Evolutionary conservation across 768 basidiomycete genomes (phyloP), one percentile per base, ranked within the genome.

Genomic region (Lanmaoa pseudosensibilis): DNA sequence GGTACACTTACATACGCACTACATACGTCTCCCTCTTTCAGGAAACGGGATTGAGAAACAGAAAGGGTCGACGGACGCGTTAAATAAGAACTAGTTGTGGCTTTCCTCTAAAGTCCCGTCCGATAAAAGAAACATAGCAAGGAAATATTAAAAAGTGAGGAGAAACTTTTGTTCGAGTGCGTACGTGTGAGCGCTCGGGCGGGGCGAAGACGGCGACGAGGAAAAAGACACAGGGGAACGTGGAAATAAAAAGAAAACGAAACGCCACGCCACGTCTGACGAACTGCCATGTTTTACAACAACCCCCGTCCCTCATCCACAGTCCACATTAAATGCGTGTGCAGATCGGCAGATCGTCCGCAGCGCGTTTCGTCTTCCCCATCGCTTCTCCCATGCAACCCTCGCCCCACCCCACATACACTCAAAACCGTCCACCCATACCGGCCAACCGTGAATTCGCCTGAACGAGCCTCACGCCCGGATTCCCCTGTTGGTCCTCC

Each of bases 401-500:
- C 5, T 38, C 38, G 21, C 21, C 23, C 25, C 38, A 16, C n/a
- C 34, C 25, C 37, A 21, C 15, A 25, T 19, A 12, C 46, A 16
- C 39, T 62, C 56, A 72, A 57, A 71, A 61, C 19, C 66, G 63
- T 30, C 56, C 55, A 16, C 59, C 52, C 11, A 51, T 48, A 4
- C 44, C 18, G 0, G 19, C 30, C 18, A 55, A 27, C n/a, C 59
- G 60, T 15, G 65, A 60, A 18, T 52, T 54, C 52, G 65, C 59
- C 39, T 73, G 70, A 36, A 80, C 79, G 50, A 80, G 65, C 58
- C 79, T 66, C 62, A 80, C 75, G 3, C 78, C 76, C 5, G 58
- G 32, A 27, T 36, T 54, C 11, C 36, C 52, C 12, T 30, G 18
- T 5, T 12, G 25, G 6, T 27, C 27, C 7, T 60, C 68, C 12